Evolutionary conservation across 1,139 yeast genomes (phyloP).

Genomic region (Wickerhamiella pararugosa): DNA sequence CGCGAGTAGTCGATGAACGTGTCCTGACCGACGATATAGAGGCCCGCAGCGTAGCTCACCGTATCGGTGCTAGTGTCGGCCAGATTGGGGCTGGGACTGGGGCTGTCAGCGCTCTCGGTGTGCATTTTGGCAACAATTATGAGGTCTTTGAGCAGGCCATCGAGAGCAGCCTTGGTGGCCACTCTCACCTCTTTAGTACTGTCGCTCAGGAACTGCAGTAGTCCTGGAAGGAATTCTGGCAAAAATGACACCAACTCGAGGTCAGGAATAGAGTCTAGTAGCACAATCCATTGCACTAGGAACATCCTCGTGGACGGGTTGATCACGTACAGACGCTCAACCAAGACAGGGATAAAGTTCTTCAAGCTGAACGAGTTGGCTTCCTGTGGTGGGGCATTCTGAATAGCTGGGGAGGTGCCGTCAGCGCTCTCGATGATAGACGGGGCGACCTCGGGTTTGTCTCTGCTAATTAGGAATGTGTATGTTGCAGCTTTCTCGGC

Average conservation of each 20-base stretch:
- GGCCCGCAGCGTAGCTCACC: constrained; percentile 22
- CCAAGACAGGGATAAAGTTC: constrained; percentile 74
- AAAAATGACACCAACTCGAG: constrained; percentile 73
- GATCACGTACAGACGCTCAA: constrained; percentile 81
- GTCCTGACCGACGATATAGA: constrained; percentile 75
- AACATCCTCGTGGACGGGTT: constrained; percentile 90
- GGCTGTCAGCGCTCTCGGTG: background rate
- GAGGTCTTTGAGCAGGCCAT: constrained; percentile 43
- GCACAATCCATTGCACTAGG: constrained; percentile 81
- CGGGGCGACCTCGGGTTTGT: constrained; percentile 28
- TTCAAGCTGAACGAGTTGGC: constrained; percentile 72
- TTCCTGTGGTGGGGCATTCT: constrained; percentile 38
- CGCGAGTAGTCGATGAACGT: constrained; percentile 67
- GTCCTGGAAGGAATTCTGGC: constrained; percentile 80
- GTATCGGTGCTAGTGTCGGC: constrained; percentile 3
- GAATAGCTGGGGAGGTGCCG: constrained; percentile 18
- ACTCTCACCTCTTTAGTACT: constrained; percentile 79
- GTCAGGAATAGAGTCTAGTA: constrained; percentile 85
- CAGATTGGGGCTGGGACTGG: background rate
- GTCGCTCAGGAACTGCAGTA: constrained; percentile 66
- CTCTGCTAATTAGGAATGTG: constrained; percentile 59
- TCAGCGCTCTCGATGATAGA: constrained; percentile 25
- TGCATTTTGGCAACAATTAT: background rate
- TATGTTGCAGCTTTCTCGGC: constrained; percentile 89
- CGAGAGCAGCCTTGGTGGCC: constrained; percentile 67